phyloP scores from a whole-genome alignment of 768 basidiomycete genomes.

The Mrakia frigida region DNA sequence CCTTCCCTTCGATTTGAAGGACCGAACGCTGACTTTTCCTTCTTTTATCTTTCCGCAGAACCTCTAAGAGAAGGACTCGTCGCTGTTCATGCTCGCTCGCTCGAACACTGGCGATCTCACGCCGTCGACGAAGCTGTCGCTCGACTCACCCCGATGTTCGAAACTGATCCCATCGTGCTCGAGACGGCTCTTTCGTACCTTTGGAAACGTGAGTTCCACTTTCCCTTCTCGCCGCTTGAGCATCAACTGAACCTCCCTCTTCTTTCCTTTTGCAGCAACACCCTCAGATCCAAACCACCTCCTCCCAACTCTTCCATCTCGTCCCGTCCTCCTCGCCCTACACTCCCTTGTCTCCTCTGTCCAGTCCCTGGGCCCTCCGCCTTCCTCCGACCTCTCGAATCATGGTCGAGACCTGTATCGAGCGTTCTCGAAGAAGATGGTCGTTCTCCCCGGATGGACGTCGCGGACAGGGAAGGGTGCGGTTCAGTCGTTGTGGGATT shows the following conservation, averaged over 20 bases:
- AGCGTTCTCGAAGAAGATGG: conserved; percentile 4
- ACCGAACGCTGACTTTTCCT: not conserved
- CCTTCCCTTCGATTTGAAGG: not conserved
- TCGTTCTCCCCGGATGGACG: not conserved
- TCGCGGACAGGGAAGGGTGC: not conserved
- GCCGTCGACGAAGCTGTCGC: not conserved
- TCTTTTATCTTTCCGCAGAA: not conserved
- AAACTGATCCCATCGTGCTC: conserved; percentile 6
- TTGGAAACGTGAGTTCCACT: conserved; percentile 22
- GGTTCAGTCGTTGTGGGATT: conserved; percentile 11
- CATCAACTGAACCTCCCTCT: too few species aligned
- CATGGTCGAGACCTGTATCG: conserved; percentile 3
- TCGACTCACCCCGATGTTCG: not conserved
- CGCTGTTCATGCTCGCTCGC: conserved; percentile 14
- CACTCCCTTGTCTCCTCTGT: conserved; percentile 20
- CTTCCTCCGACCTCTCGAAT: not conserved
- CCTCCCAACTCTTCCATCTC: conserved; percentile 5
- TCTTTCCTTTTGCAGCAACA: not conserved
- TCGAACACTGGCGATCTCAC: not conserved
- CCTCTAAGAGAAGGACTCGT: not conserved
- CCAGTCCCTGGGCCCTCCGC: conserved; percentile 16
- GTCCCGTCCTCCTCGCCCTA: conserved; percentile 10
- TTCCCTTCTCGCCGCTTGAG: not conserved
- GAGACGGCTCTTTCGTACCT: conserved; percentile 15
- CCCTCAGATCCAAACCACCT: not conserved